Evolutionary conservation across 257 asterid genomes (phyloP).

Genomic region (Apocynum venetum): DNA sequence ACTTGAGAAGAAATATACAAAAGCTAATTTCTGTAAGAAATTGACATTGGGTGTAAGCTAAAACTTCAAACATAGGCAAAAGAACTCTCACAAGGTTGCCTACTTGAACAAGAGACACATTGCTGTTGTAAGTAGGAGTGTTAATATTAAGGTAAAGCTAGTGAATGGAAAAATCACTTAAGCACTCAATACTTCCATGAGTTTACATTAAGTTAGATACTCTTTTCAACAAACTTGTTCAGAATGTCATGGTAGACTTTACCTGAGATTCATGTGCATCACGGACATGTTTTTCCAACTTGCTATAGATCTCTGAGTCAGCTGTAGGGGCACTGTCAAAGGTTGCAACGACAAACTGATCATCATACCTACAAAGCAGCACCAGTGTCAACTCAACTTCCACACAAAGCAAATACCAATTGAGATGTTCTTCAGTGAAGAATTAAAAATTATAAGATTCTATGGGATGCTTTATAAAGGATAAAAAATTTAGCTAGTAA

Average conservation of each 20-base stretch:
- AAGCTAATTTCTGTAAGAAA: neutral
- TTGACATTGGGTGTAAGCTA: neutral
- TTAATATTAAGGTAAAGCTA: neutral
- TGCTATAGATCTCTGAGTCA: constrained; percentile 70
- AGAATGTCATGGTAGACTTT: constrained; percentile 14
- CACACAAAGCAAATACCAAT: neutral
- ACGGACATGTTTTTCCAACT: constrained; percentile 59
- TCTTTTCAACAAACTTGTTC: neutral
- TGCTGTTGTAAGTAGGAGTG: neutral
- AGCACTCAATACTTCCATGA: neutral
- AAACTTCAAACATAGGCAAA: neutral
- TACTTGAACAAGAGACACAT: neutral
- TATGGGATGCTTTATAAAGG: neutral
- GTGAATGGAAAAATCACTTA: neutral
- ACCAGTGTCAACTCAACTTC: constrained; percentile 1
- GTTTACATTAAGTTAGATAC: neutral
- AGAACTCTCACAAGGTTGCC: neutral
- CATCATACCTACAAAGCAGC: constrained; percentile 54
- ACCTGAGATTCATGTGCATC: constrained; percentile 74
- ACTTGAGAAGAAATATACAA: too few species aligned
- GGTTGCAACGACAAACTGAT: constrained; percentile 68
- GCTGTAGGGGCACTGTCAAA: constrained; percentile 91
- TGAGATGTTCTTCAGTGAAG: neutral
- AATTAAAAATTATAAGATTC: neutral
- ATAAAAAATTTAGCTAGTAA: neutral